A percentile compares a stretch with the other conserved stretches of the same genome.
Evolutionary conservation across 495 filamentous ascomycete genomes (phyloP).

Genomic region (Rostrohypoxylon terebratum): DNA sequence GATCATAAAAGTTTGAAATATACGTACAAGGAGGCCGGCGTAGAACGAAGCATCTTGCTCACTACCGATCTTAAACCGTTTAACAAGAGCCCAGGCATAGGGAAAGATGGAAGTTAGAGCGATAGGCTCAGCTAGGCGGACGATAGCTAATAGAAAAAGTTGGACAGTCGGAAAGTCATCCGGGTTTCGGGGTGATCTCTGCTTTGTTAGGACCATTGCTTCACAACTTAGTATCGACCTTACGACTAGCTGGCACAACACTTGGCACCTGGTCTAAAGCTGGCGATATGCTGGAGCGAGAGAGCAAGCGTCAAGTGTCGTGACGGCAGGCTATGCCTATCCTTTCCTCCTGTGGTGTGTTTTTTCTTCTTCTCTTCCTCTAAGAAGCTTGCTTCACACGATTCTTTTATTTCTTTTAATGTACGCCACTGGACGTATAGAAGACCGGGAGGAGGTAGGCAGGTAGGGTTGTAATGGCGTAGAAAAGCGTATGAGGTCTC

Average conservation of each 20-base stretch:
- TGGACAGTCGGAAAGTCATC: slow-evolving; percentile 80
- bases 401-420: slow-evolving; percentile 9
- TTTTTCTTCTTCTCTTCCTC: slow-evolving; percentile 7
- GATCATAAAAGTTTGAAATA: not conserved
- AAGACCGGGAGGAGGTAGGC: slow-evolving; percentile 5
- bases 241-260: slow-evolving; percentile 51
- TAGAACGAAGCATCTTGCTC: slow-evolving; percentile 80
- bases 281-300: slow-evolving; percentile 29
- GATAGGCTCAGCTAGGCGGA: slow-evolving; percentile 87
- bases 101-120: slow-evolving; percentile 89
- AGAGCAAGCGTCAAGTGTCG: slow-evolving; percentile 38
- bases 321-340: slow-evolving; percentile 37
- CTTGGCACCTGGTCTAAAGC: slow-evolving; percentile 34
- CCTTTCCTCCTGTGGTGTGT: slow-evolving; percentile 19
- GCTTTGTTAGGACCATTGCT: slow-evolving; percentile 60
- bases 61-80: slow-evolving; percentile 75
- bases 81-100: slow-evolving; percentile 87
- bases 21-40: slow-evolving; percentile 74
- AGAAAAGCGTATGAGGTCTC: slow-evolving; percentile 10
- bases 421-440: slow-evolving; percentile 36
- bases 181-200: slow-evolving; percentile 62
- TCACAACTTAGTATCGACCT: slow-evolving; percentile 48
- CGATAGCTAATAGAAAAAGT: slow-evolving; percentile 72
- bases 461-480: slow-evolving; percentile 25
- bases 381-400: slow-evolving; percentile 24